Evolutionary conservation across 2,329 filamentous ascomycete species (phyloP).

Genomic region (Geosmithia flava): DNA sequence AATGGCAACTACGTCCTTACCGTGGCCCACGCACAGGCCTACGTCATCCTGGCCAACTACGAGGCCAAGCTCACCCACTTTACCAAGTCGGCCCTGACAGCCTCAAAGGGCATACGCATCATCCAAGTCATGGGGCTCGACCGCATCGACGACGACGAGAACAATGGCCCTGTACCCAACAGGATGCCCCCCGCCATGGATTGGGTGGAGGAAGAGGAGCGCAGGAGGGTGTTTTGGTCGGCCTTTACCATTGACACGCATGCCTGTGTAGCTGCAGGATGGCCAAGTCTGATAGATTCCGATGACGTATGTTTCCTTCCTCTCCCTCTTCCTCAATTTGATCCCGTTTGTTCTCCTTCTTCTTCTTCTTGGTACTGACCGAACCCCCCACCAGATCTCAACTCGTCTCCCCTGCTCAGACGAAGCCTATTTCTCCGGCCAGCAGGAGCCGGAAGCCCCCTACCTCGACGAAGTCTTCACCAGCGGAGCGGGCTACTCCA

Average conservation of each 20-base stretch:
- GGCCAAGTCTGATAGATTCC: conserved; percentile 72
- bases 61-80: conserved; percentile 83
- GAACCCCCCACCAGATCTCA: conserved; percentile 36
- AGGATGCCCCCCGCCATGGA: conserved; percentile 61
- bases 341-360: conserved; percentile 4
- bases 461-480: conserved; percentile 53
- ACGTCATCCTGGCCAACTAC: conserved; percentile 61
- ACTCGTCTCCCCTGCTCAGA: conserved; percentile 75
- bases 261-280: conserved; percentile 78
- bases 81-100: conserved; percentile 73
- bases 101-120: conserved; percentile 57
- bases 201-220: conserved; percentile 67
- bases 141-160: conserved; percentile 52
- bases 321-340: neutral
- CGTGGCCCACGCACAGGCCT: conserved; percentile 69
- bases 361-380: neutral
- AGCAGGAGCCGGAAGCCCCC: conserved; percentile 43
- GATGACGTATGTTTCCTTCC: conserved; percentile 39
- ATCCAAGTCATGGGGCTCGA: conserved; percentile 79
- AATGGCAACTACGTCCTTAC: conserved; percentile 71
- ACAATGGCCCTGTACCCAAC: conserved; percentile 51
- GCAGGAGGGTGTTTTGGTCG: conserved; percentile 77
- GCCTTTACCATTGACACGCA: conserved; percentile 75
- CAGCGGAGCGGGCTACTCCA: conserved; percentile 48
- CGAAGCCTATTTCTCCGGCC: conserved; percentile 58